Evolutionary conservation across 2,329 filamentous ascomycete genomes (phyloP).

Genomic region (Myriosclerotinia duriaeana): DNA sequence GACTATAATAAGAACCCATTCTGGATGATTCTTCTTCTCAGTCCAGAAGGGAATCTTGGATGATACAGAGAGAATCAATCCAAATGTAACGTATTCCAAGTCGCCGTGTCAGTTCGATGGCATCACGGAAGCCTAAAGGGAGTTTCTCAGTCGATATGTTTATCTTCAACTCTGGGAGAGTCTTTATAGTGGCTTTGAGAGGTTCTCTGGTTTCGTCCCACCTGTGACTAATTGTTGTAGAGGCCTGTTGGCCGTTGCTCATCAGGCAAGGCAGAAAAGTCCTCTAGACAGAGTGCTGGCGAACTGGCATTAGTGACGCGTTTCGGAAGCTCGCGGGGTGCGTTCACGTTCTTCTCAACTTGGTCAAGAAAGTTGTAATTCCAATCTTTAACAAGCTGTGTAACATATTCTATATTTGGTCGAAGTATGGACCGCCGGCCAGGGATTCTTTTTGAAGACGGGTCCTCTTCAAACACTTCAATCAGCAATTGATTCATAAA

Average conservation of each 20-base stretch:
- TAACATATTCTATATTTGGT: background rate
- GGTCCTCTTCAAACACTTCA: background rate
- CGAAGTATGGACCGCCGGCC: background rate
- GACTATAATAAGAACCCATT: background rate
- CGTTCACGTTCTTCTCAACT: background rate
- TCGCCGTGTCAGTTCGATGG: background rate
- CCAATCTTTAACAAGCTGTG: background rate
- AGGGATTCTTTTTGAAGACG: background rate
- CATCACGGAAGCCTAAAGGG: background rate
- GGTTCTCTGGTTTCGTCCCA: background rate
- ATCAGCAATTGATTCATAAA: background rate
- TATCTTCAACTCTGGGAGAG: background rate
- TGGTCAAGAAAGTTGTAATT: background rate
- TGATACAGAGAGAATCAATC: background rate
- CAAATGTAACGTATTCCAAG: background rate
- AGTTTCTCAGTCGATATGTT: background rate
- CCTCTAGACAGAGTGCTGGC: background rate
- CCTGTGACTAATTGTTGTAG: background rate
- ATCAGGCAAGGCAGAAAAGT: background rate
- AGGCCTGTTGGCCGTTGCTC: background rate
- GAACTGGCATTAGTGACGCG: background rate
- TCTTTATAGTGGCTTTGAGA: background rate
- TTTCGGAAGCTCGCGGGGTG: background rate
- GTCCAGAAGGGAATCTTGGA: background rate
- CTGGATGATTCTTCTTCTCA: background rate